Conservation (phyloP, 2,329 filamentous ascomycete genomes). For the Colletotrichum tofieldiae region DNA sequence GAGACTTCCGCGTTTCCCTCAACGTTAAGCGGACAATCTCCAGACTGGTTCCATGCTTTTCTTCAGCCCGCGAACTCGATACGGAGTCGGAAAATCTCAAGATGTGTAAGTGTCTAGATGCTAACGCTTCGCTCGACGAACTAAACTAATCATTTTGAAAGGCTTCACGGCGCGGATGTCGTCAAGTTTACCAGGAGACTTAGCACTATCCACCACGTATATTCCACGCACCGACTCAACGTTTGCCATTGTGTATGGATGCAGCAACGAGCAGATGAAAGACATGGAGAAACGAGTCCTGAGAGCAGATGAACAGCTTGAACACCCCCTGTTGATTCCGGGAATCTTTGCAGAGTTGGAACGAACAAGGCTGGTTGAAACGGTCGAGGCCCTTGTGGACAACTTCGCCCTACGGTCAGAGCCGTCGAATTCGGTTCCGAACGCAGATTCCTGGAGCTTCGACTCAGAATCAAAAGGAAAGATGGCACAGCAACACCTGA, state of each 20-base stretch:
- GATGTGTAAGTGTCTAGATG: not conserved
- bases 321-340: slow-evolving; percentile 5
- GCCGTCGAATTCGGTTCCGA: not conserved
- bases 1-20: slow-evolving; percentile 1
- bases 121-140: no score
- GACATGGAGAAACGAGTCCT: not conserved
- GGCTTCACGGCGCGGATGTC: slow-evolving; percentile 25
- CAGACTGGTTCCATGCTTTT: slow-evolving; percentile 1
- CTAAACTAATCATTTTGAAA: not conserved
- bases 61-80: slow-evolving; percentile 5
- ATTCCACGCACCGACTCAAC: slow-evolving; percentile 17
- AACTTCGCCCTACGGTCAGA: not conserved
- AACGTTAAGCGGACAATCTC: slow-evolving; percentile 21
- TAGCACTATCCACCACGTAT: slow-evolving; percentile 19
- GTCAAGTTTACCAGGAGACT: not conserved
- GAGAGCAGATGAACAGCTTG: not conserved
- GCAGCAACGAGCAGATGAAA: slow-evolving; percentile 11
- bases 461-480: not conserved
- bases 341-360: slow-evolving; percentile 26
- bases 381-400: not conserved
- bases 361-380: not conserved
- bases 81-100: not conserved
- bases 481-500: slow-evolving; percentile 1
- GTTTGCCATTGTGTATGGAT: slow-evolving; percentile 19
- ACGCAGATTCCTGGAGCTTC: not conserved